Base-by-base conservation (phyloP, 2,329 filamentous ascomycete genomes). In the Periconia macrospinosa region DNA sequence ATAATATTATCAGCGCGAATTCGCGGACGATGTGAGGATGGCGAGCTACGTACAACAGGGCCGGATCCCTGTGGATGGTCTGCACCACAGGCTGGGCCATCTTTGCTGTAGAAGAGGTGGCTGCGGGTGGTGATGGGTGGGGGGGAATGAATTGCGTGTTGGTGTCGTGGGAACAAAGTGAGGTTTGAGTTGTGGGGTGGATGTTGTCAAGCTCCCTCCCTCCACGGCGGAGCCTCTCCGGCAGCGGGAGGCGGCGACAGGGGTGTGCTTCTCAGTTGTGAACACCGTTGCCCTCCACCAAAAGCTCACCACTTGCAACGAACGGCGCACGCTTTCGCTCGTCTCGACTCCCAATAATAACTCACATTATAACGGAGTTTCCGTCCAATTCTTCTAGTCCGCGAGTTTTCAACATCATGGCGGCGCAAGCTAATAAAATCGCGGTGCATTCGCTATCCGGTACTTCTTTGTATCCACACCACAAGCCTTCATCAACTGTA, bases 31-130 rank as follows among this genome's bases (percentile, higher is more conserved):
- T 18, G 18, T 3, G 11, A 37, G 15, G 30, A 40, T 47, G 33
- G 50, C n/a, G 33, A 35, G 35, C 45, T 49, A 76, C 90, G 72
- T 81, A 97, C 94, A 99, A 96, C 62, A 99, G 83, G 78, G 96
- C 92, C 70, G 94, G 93, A 89, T 99, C 95, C 85, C 94, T 79
- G 80, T 96, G 90, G 85, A 99, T 97, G 81, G 92, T 94, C 82
- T 99, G 94, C 65, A 91, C 88, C 62, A 89, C 84, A 62, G 89
- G 82, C 79, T 94, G 87, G 67, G 89, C 89, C 93, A 97, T 97
- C 49, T 60, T 78, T 70, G 60, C 47, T 52, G 58, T 50, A 55
- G 55, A 53, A 50, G 53, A 59, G 30, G 56, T 52, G 52, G 53
- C 50, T 59, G n/a, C n/a, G n/a, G 5, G 33, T 37, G 62, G 53